These are phyloP conservation scores for Zalaria obscura DNA, from an alignment of 2,329 filamentous ascomycete genomes.

Conservation along the genomic window DNA sequence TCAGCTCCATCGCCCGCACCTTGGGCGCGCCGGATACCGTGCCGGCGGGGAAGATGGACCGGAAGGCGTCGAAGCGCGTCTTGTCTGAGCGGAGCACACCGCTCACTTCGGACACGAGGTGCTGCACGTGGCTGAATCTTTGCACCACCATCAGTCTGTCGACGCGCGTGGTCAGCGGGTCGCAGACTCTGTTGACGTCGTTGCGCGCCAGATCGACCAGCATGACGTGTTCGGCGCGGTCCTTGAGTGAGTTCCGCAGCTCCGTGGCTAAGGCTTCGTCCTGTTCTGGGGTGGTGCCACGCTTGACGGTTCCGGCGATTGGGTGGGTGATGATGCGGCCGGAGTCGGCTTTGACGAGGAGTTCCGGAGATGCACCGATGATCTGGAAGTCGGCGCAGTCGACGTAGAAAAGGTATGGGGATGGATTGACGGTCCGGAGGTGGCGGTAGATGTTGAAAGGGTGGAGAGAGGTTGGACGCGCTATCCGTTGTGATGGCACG, in stretches of 20 bases:
- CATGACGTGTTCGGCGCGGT: constrained; percentile 94
- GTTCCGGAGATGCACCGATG: constrained; percentile 85
- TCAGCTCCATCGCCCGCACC: constrained; percentile 92
- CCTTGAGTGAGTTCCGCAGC: constrained; percentile 69
- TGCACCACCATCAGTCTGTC: constrained; percentile 91
- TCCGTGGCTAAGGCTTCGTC: constrained; percentile 68
- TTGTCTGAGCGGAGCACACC: constrained; percentile 71
- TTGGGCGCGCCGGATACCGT: constrained; percentile 94
- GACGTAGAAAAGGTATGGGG: constrained; percentile 93
- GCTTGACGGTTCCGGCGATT: constrained; percentile 88
- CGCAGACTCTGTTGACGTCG: constrained; percentile 90
- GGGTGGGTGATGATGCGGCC: constrained; percentile 90
- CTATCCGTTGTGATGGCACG: constrained; percentile 86
- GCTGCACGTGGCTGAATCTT: constrained; percentile 93
- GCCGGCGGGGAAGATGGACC: constrained; percentile 87
- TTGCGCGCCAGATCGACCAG: constrained; percentile 90
- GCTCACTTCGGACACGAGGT: constrained; percentile 90
- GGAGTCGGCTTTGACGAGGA: constrained; percentile 79
- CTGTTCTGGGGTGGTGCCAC: constrained; percentile 66
- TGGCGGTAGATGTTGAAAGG: constrained; percentile 98
- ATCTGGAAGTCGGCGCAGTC: constrained; percentile 88
- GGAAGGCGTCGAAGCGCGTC: constrained; percentile 88
- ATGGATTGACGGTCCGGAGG: constrained; percentile 92
- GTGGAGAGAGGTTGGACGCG: constrained; percentile 77
- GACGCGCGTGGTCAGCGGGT: constrained; percentile 76